Percentiles rank a stretch among this genome's conserved stretches.
These are phyloP conservation scores for Aphanoascus verrucosus DNA, from an alignment of 2,329 filamentous ascomycete species.

Conservation along the genomic window DNA sequence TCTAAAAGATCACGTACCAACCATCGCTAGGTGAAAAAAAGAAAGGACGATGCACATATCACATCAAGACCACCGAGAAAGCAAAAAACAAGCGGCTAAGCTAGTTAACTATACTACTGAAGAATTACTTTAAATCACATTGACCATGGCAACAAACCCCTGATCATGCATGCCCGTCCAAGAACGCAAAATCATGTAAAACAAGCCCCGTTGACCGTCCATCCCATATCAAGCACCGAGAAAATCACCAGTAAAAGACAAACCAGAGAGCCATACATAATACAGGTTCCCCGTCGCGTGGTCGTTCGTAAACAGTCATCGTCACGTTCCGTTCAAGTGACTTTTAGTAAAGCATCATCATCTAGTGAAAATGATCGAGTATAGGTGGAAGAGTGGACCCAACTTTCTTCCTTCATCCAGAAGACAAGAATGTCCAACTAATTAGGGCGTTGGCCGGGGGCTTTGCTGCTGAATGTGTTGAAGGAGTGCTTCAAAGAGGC, in stretches of 20 bases:
- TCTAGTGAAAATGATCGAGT: constrained; percentile 6
- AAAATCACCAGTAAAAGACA: constrained; percentile 12
- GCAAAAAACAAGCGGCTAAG: neutral
- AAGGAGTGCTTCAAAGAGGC: constrained; percentile 37
- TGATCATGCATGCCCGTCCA: constrained; percentile 16
- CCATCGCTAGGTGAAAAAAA: neutral
- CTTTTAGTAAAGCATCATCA: constrained; percentile 9
- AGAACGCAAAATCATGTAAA: constrained; percentile 11
- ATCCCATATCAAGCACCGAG: constrained; percentile 13
- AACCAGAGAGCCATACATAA: constrained; percentile 7
- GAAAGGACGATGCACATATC: neutral
- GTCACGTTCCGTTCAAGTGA: constrained; percentile 9
- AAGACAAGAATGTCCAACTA: constrained; percentile 11
- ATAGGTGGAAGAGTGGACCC: constrained; percentile 3
- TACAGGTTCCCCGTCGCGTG: constrained; percentile 5
- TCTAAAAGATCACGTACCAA: neutral
- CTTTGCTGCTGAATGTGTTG: constrained; percentile 41
- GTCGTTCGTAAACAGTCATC: constrained; percentile 10
- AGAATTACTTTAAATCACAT: constrained; percentile 12
- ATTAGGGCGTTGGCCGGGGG: constrained; percentile 28
- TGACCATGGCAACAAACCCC: constrained; percentile 13
- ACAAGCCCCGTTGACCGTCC: constrained; percentile 9
- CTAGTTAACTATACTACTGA: constrained; percentile 3
- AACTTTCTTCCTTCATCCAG: constrained; percentile 4
- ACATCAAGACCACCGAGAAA: neutral